phyloP scores from a whole-genome alignment of 2,329 filamentous ascomycete species.

The Alternaria panax region DNA sequence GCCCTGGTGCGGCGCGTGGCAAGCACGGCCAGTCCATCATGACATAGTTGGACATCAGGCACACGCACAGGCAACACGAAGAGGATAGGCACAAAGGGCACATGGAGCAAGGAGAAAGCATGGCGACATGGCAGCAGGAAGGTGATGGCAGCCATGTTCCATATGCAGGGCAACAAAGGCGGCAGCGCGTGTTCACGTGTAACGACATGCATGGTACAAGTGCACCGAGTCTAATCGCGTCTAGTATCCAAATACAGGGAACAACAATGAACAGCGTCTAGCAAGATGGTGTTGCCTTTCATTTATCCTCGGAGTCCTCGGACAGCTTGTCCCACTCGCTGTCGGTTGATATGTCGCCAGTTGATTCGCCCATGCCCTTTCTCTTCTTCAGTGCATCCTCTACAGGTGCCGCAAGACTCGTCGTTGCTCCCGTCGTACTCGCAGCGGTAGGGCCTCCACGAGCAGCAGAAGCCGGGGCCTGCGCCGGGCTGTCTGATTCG shows the following conservation, averaged over 20 bases:
- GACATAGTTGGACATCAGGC: conserved; percentile 25
- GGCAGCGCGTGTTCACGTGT: conserved; percentile 38
- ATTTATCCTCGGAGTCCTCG: conserved; percentile 52
- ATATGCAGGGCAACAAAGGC: conserved; percentile 15
- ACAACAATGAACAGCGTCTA: conserved; percentile 10
- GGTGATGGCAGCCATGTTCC: not conserved
- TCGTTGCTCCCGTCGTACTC: conserved; percentile 41
- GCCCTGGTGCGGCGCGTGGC: conserved; percentile 5
- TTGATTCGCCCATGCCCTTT: conserved; percentile 56
- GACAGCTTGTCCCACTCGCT: conserved; percentile 98
- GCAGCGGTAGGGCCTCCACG: conserved; percentile 24
- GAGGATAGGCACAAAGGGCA: not conserved
- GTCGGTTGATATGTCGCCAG: conserved; percentile 76
- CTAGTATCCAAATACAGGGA: conserved; percentile 15
- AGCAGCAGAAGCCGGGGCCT: conserved; percentile 13
- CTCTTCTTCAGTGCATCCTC: conserved; percentile 55
- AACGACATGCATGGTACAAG: conserved; percentile 14
- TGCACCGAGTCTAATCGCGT: conserved; percentile 13
- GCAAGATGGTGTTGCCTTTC: conserved; percentile 13
- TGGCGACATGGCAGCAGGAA: not conserved
- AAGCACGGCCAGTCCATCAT: conserved; percentile 5
- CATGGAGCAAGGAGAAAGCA: not conserved
- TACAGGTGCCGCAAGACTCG: conserved; percentile 38
- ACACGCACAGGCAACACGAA: not conserved
- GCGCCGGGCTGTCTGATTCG: conserved; percentile 29